Evolutionary conservation across 208 protist species (phyloP), one percentile per base, ranked within the genome.

Genomic region (Angomonas desouzai): DNA sequence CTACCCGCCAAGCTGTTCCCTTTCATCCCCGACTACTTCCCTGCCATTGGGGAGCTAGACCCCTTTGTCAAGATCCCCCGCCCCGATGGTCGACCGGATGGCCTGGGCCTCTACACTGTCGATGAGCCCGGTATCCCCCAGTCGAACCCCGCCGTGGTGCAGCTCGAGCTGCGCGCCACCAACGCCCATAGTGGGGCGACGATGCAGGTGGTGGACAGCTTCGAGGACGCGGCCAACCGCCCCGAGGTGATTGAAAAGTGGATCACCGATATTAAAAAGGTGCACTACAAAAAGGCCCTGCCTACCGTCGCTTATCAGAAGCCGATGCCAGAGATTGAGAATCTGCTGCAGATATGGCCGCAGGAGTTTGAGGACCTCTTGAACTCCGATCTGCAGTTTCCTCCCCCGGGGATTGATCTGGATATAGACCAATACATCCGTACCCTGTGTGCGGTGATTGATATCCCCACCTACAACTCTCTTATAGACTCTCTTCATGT

Each of bases 11-110:
- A 95, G 74, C 79, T 99, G 60, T 87, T 91, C 23, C 97, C 98
- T 7, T 99, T 99, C 78, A 97, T 99, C 62, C 97, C 97, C 3
- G 97, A 99, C 55, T 99, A 98, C 81, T 96, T 99, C 57, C 97
- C 98, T 3, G 83, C 97, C 0, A 84, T 99, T 28, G 97, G 97
- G 18, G 96, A 99, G 49, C 87, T 98, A 47, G 97, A 99, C 70
- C 86, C 96, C 0, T 99, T 99, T 64, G 72, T 98, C 55, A 99
- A 99, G 80, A 80, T 99, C n/a, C 82, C 91, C 18, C 86, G 96
- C 3, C 96, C 97, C 9, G 97, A 98, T 68, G 85, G 77, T 1
- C 75, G 85, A 40, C 83, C 87, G 25, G 91, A 97, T 57, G 90
- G 92, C 3, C 73, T 96, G 7, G 97, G 97, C 40, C 82, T 98